Evolutionary conservation across 108 stramenopile genomes (phyloP).

Genomic region (Fragilaria radians): DNA sequence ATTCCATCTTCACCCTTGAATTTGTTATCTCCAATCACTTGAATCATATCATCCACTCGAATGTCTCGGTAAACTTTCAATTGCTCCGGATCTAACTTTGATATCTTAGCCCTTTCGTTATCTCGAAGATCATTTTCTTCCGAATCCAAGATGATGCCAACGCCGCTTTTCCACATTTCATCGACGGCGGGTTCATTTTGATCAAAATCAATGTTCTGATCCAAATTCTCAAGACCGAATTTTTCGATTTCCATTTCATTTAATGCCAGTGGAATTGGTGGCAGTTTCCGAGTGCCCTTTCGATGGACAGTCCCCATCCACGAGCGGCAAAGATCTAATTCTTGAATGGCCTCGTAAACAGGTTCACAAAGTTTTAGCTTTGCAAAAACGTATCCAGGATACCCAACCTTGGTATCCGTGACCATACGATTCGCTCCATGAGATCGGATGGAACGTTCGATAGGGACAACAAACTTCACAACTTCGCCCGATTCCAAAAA

Average conservation of each 20-base stretch:
- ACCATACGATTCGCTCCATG: slow-evolving; percentile 81
- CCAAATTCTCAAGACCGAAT: slow-evolving; percentile 67
- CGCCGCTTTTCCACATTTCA: slow-evolving; percentile 14
- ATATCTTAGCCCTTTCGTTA: slow-evolving; percentile 10
- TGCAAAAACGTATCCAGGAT: slow-evolving; percentile 81
- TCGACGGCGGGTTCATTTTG: slow-evolving; percentile 31
- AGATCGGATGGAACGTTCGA: slow-evolving; percentile 39
- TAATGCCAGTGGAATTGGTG: slow-evolving; percentile 60
- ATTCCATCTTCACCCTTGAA: slow-evolving; percentile 75
- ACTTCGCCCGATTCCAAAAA: slow-evolving; percentile 29
- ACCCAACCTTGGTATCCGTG: slow-evolving; percentile 68
- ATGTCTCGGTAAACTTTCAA: slow-evolving; percentile 32
- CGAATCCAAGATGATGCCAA: slow-evolving; percentile 52
- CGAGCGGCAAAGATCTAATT: slow-evolving; percentile 60
- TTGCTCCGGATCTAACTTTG: slow-evolving; percentile 16
- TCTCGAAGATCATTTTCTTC: slow-evolving; percentile 34
- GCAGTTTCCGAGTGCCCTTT: slow-evolving; percentile 68
- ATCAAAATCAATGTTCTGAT: slow-evolving; percentile 40
- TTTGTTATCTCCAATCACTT: slow-evolving; percentile 48
- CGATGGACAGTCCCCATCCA: slow-evolving; percentile 85
- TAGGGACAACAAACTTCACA: slow-evolving; percentile 66
- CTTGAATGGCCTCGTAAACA: slow-evolving; percentile 66
- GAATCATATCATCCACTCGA: slow-evolving; percentile 70
- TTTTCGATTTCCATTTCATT: slow-evolving; percentile 71
- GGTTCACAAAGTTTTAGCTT: slow-evolving; percentile 58